phyloP scores from a whole-genome alignment of 306 rosid genomes.

The Lablab purpureus region DNA sequence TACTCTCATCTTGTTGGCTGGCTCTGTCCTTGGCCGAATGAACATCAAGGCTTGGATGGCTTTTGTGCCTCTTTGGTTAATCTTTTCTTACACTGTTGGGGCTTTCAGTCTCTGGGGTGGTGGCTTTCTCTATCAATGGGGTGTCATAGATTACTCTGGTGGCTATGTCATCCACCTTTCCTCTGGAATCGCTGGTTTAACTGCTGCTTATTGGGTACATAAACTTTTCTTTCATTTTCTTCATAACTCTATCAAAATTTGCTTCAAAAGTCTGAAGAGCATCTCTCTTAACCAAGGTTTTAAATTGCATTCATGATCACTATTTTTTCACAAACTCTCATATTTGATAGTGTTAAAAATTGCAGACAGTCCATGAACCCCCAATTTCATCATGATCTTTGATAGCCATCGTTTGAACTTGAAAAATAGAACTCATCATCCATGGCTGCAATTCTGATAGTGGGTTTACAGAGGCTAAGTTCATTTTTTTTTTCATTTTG shows the following conservation, averaged over 20 bases:
- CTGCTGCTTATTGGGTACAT: conserved; percentile 94
- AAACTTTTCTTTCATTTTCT: background rate
- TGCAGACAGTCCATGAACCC: no score
- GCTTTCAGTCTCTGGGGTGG: conserved; percentile 92
- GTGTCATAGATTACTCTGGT: conserved; percentile 92
- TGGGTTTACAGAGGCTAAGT: background rate
- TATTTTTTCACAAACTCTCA: background rate
- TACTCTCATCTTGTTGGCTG: conserved; percentile 74
- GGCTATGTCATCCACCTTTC: conserved; percentile 92
- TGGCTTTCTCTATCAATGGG: conserved; percentile 88
- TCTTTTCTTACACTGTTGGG: conserved; percentile 88
- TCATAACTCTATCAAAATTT: background rate
- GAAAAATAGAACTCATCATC: background rate
- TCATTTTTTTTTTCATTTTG: background rate
- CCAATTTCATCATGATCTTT: background rate
- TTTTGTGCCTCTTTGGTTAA: conserved; percentile 90
- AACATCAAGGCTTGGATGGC: conserved; percentile 98
- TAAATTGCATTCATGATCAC: background rate
- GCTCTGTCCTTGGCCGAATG: conserved; percentile 90
- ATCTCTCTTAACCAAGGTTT: background rate
- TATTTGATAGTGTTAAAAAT: background rate
- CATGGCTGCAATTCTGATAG: background rate
- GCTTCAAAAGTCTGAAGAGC: background rate
- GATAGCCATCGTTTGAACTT: background rate
- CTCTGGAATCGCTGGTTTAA: conserved; percentile 83